These are phyloP conservation scores for Diutina catenulata DNA, from an alignment of 1,139 yeast genomes.

Conservation along the genomic window DNA sequence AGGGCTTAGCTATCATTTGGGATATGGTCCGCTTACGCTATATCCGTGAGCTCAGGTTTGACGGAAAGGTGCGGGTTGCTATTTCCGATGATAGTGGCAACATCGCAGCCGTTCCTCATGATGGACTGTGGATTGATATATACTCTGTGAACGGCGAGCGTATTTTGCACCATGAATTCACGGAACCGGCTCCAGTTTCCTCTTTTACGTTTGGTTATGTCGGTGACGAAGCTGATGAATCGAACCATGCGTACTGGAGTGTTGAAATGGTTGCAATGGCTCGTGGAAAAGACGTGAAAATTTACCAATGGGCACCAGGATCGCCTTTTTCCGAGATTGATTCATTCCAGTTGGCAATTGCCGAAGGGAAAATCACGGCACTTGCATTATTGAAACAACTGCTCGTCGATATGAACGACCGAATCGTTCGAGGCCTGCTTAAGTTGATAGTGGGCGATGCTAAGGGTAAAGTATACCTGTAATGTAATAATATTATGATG, in stretches of 20 bases:
- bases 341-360: not conserved
- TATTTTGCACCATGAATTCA: not conserved
- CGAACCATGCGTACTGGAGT: not conserved
- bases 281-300: not conserved
- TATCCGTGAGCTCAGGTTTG: slow-evolving; percentile 26
- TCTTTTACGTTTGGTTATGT: slow-evolving; percentile 1
- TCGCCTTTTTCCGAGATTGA: not conserved
- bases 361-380: not conserved
- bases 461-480: slow-evolving; percentile 2
- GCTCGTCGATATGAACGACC: slow-evolving; percentile 2
- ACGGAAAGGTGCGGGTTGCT: slow-evolving; percentile 18
- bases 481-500: not conserved
- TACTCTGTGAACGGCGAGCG: not conserved
- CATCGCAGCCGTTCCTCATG: slow-evolving; percentile 14
- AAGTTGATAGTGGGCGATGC: not conserved
- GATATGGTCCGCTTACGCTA: slow-evolving; percentile 40
- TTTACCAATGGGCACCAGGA: not conserved
- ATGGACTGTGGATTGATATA: not conserved
- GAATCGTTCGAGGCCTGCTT: not conserved
- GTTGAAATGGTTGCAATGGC: not conserved
- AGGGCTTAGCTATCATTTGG: slow-evolving; percentile 47
- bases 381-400: not conserved
- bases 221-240: not conserved
- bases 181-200: not conserved
- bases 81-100: slow-evolving; percentile 48